Base-by-base conservation (phyloP, 805 yeast species). In the Tetrapisispora fleetii region DNA sequence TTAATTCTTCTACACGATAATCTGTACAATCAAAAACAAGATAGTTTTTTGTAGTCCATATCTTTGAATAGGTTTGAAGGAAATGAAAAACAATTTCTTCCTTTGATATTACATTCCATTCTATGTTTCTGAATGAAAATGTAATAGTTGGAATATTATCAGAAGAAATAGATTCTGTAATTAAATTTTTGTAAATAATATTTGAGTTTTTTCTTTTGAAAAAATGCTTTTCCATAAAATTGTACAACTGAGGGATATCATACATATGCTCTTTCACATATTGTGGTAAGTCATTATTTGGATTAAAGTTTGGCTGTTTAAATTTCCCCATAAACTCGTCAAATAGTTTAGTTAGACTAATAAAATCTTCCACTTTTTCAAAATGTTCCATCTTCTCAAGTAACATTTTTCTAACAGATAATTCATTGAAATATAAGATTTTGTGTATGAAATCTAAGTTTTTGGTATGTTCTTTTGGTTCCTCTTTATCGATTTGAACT, bases 11-110 rank as follows among this genome's bases (percentile, higher is more conserved):
- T 30, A 14, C 5, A 28, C 70, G 62, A 58, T 74, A 80, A 13
- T 80, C 81, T 0, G 95, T 84, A 54, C 85, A 79, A 62, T 88
- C 95, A 50, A 78, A 55, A 7, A 87, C 76, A 45, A 81, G 51
- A 51, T 79, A 77, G 60, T 75, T 85, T 49, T 78, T 79, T 32
- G 77, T 73, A 19, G 81, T 79, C 90, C 95, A 83, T 24, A 85
- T 73, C 58, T 81, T 83, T 46, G 83, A 76, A 17, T 82, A 76
- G 4, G 78, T 73, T 54, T 84, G 88, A 47, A 85, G 74, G 8
- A 81, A 55, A 50, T 82, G 74, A 64, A 76, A 87, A 22, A 78
- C 67, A 24, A 82, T 64, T 4, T 77, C 66, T 40, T 83, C 83
- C 0, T 37, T 77, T 68, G 18, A 73, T 63, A 8, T 60, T 57